These are phyloP conservation scores for Musa itinerans DNA, from an alignment of 176 grass and related monocot species.

Conservation along the genomic window DNA sequence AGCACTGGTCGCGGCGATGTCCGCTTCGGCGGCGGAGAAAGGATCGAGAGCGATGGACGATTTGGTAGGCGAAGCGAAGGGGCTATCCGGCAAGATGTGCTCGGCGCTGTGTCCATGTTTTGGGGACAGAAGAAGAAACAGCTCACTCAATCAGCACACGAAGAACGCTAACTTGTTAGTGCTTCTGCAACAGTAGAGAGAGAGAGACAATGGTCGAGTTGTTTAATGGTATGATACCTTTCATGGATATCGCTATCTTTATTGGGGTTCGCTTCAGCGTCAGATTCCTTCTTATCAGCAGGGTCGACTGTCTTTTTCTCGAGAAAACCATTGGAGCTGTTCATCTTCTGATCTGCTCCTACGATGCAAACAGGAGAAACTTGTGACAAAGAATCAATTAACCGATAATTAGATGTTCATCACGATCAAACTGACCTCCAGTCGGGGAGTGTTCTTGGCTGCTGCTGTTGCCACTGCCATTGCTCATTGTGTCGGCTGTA, in stretches of 20 bases:
- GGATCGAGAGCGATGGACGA: conserved; percentile 15
- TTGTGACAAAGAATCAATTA: neutral
- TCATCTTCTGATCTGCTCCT: neutral
- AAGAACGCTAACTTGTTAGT: neutral
- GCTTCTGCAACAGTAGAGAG: neutral
- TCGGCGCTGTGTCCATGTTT: conserved; percentile 14
- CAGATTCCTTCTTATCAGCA: conserved; percentile 7
- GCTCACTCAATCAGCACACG: neutral
- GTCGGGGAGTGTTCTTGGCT: conserved; percentile 2
- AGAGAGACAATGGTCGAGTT: too few species aligned
- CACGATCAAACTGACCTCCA: neutral
- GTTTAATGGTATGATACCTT: neutral
- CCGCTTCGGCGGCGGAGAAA: neutral
- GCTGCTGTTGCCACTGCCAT: neutral
- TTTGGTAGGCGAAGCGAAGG: conserved; percentile 65
- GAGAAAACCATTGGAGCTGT: neutral
- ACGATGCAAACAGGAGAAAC: neutral
- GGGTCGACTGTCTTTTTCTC: neutral
- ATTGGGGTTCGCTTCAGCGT: neutral
- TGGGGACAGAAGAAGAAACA: neutral
- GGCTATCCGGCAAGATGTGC: conserved; percentile 72
- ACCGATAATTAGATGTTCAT: neutral
- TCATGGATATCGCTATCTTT: conserved; percentile 4
- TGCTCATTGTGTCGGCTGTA: neutral
- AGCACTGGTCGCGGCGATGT: conserved; percentile 3